These are phyloP conservation scores for Skeletonema grethae DNA, from an alignment of 108 stramenopile genomes.

Conservation along the genomic window DNA sequence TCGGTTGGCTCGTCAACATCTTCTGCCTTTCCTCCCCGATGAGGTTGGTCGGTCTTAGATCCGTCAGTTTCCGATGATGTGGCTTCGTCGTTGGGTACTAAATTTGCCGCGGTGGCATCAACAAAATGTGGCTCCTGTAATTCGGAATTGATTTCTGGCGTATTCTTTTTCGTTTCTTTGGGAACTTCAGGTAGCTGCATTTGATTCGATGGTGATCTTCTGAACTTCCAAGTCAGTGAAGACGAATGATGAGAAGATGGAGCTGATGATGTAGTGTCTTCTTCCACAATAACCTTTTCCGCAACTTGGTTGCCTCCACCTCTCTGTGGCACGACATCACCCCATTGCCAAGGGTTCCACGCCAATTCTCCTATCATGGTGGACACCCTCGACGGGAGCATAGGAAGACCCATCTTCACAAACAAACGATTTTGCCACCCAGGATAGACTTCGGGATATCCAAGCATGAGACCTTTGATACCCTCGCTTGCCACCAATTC, in stretches of 20 bases:
- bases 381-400: constrained; percentile 67
- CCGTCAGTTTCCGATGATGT: neutral
- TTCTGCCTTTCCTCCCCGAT: neutral
- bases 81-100: constrained; percentile 2
- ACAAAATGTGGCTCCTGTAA: constrained; percentile 1
- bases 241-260: neutral
- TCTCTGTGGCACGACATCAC: constrained; percentile 27
- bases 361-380: constrained; percentile 63
- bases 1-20: neutral
- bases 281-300: neutral
- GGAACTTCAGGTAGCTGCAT: constrained; percentile 20
- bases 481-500: constrained; percentile 68
- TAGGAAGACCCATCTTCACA: constrained; percentile 60
- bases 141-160: neutral
- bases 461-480: constrained; percentile 69
- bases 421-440: constrained; percentile 80
- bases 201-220: constrained; percentile 28
- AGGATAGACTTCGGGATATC: constrained; percentile 72
- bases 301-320: neutral
- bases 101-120: constrained; percentile 6
- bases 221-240: constrained; percentile 20
- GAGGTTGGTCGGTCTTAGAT: neutral
- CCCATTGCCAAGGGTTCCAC: constrained; percentile 64
- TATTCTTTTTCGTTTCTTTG: constrained; percentile 4
- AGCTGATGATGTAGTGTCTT: constrained; percentile 11